Evolutionary conservation across 345 rosid genomes (phyloP), one percentile per base, ranked within the genome.

Genomic region (Iberis pinnata): DNA sequence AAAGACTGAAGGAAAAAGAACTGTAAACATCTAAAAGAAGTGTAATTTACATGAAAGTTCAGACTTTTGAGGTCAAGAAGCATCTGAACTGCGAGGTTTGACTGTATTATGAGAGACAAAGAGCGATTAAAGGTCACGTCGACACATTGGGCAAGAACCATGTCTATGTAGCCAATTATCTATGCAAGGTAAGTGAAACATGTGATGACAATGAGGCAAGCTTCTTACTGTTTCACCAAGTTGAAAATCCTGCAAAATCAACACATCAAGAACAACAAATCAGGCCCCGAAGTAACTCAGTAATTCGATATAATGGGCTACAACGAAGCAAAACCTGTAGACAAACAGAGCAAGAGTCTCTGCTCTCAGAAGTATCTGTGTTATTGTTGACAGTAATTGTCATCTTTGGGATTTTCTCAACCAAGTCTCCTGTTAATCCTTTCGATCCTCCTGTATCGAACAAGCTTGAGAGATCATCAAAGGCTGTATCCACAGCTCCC

Each of bases 161-260:
- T 88, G 95, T 60, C 61, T 71, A 17, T 66, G 74, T 36, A 93
- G 95, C 99, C 99, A 93, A 63, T 83, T 80, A 70, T 93, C 99
- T 46, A 88, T 93, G 89, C 99, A 86, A 0, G 90, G 92, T 41
- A 83, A 76, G 73, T 93, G 99, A 75, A 93, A 93, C 94, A 80
- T 74, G 82, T 83, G 99, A 67, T 88, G 90, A 64, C 97, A 93
- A 39, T 93, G 90, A 31, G 97, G 99, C 80, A 93, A 75, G 60
- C 94, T 76, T 70, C 99, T 83, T 24, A 78, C 88, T 0, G 82
- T 93, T 74, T 93, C 97, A 12, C 92, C 84, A 2, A 86, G 77
- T 74, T 83, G 89, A 70, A 93, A 83, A 72, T 93, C 99, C 99
- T 93, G 95, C 25, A 22, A 22, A 22, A 22, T 22, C 3, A 22